Evolutionary conservation across 2,329 filamentous ascomycete species (phyloP), one percentile per base, ranked within the genome.

Genomic region (Monosporascus sp.): DNA sequence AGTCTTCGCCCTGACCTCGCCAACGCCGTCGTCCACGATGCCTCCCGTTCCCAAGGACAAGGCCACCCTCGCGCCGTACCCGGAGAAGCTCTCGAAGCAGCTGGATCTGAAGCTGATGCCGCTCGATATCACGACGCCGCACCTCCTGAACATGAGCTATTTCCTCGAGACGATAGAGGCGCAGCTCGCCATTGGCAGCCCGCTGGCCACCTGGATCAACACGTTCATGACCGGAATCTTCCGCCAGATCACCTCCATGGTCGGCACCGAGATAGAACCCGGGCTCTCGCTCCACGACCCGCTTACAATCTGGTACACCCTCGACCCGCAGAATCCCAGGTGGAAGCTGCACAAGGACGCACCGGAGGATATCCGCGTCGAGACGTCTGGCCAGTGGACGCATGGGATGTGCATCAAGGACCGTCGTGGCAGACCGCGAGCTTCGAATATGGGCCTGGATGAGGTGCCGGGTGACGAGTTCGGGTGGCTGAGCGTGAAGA

Each of bases 371-470:
- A 86, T 99, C 52, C 81, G 94, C 20, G 77, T 99, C 41, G 94
- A 99, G 73, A 95, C 91, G 0, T 75, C 82, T 2, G 94, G 93
- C 2, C 94, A 97, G 74, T 99, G 94, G 94, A 96, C 92, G 46
- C 79, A 90, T 52, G 93, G 94, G 1, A 92, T 94, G 85, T 92
- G 91, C 65, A 79, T 97, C 34, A 76, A 91, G 41, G 94, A 99
- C 74, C 79, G 84, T 37, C 80, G 94, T 45, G 71, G 73, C 38
- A 73, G 83, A 51, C 75, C 73, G 57, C 82, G 83, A 65, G 76
- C 75, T 6, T 77, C 72, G 45, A 79, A 81, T 55, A 54, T 73
- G 20, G 66, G 65, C 6, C 54, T 72, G 18, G 75, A 78, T 52
- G 74, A 81, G 59, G 79, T 85, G 31, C 78, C 85, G 0, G 88